Evolutionary conservation across 352 stramenopile species (phyloP).

Genomic region (Phytophthora cryptogea): DNA sequence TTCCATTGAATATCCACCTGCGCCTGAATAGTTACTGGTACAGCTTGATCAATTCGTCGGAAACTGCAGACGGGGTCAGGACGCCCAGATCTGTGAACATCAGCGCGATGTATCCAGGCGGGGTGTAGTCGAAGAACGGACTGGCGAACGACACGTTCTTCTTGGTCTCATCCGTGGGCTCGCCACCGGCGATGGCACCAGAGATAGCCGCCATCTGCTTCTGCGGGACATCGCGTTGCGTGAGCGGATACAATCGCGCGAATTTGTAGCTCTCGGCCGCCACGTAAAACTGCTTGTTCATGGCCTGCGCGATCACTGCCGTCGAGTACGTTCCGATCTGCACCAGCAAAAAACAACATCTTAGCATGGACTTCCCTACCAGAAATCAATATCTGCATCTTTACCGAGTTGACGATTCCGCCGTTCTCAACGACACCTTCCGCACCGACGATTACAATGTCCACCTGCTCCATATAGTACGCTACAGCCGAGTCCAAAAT

Average conservation of each 20-base stretch:
- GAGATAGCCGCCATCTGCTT: conserved; percentile 61
- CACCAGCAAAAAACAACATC: conserved; percentile 6
- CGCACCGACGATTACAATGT: conserved; percentile 96
- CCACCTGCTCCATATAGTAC: conserved; percentile 96
- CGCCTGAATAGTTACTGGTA: conserved; percentile 94
- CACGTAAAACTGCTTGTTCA: conserved; percentile 98
- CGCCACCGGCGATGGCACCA: conserved; percentile 32
- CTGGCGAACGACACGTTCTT: conserved; percentile 86
- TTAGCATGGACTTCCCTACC: no score
- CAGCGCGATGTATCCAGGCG: conserved; percentile 97
- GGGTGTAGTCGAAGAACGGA: conserved; percentile 96
- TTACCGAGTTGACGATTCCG: conserved; percentile 96
- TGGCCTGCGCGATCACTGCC: conserved; percentile 93
- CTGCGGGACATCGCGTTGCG: conserved; percentile 93
- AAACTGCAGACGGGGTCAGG: conserved; percentile 97
- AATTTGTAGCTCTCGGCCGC: conserved; percentile 99
- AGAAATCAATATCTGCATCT: conserved; percentile 6
- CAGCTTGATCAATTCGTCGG: conserved; percentile 98
- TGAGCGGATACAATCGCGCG: conserved; percentile 97
- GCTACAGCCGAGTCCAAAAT: conserved; percentile 96
- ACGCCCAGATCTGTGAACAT: conserved; percentile 99
- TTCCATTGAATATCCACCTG: conserved; percentile 15
- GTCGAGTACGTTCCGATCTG: conserved; percentile 95
- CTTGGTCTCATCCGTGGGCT: conserved; percentile 31
- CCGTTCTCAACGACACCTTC: conserved; percentile 98